A percentile compares a stretch with the other conserved stretches of the same genome.
These are phyloP conservation scores for Colletotrichum nymphaeae DNA, from an alignment of 2,329 filamentous ascomycete genomes.

Conservation along the genomic window DNA sequence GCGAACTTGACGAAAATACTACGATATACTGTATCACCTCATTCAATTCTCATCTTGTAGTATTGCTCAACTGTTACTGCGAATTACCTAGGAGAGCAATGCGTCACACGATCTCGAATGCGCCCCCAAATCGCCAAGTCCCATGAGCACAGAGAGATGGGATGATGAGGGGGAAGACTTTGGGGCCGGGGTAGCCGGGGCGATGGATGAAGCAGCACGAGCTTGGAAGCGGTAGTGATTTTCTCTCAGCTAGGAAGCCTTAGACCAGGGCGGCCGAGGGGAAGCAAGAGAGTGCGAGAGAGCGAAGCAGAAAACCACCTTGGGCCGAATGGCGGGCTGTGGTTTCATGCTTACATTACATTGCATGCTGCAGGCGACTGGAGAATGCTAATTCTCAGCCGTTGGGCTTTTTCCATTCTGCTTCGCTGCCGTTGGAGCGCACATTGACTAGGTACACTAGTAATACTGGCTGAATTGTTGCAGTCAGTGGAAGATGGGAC, in stretches of 20 bases:
- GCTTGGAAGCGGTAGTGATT: neutral
- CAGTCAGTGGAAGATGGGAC: neutral
- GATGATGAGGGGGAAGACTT: slow-evolving; percentile 3
- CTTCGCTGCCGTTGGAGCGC: neutral
- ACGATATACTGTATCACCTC: neutral
- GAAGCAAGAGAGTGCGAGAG: neutral
- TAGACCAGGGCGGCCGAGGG: neutral
- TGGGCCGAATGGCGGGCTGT: slow-evolving; percentile 19
- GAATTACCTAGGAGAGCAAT: too few relatives aligned
- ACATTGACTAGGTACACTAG: too few relatives aligned
- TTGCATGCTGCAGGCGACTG: slow-evolving; percentile 21
- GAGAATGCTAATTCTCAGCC: neutral
- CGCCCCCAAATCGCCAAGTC: slow-evolving; percentile 25
- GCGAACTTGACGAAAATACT: neutral
- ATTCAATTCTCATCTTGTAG: neutral
- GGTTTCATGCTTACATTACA: slow-evolving; percentile 31
- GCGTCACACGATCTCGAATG: slow-evolving; percentile 19
- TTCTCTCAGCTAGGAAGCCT: neutral
- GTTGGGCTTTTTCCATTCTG: neutral
- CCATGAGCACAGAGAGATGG: neutral
- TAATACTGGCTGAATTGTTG: too few relatives aligned
- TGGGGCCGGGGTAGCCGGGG: neutral
- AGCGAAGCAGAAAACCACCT: neutral
- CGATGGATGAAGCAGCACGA: neutral
- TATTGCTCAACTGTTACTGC: too few relatives aligned